Conservation (phyloP, 805 yeast genomes). For the Saccharomycopsis sp. region DNA sequence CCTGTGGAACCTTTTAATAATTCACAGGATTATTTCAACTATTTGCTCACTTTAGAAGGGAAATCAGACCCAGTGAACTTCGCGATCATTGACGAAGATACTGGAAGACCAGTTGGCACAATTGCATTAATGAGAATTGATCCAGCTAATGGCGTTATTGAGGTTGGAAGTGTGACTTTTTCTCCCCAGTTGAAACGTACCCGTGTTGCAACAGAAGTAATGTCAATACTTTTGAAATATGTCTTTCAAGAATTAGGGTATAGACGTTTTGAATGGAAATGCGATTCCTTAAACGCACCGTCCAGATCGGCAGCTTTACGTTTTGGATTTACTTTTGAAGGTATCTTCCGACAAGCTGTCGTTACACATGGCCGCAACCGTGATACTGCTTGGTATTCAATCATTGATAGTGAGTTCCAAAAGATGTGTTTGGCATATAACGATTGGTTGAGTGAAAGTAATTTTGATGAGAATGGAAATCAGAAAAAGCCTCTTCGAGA, state of each 20-base stretch:
- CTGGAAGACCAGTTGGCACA: conserved; percentile 26
- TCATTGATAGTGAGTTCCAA: conserved; percentile 29
- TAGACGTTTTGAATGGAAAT: conserved; percentile 32
- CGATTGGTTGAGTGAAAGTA: conserved; percentile 25
- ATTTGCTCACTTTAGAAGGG: conserved; percentile 2
- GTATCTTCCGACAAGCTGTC: conserved; percentile 27
- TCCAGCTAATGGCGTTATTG: conserved; percentile 26
- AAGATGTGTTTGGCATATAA: conserved; percentile 23
- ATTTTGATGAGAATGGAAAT: conserved; percentile 24
- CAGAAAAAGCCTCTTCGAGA: conserved; percentile 3
- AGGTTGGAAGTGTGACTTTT: conserved; percentile 28
- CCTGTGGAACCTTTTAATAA: conserved; percentile 3
- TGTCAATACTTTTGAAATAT: conserved; percentile 26
- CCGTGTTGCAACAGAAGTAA: conserved; percentile 29
- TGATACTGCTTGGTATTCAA: conserved; percentile 29
- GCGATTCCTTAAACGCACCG: conserved; percentile 28
- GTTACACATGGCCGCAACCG: conserved; percentile 27
- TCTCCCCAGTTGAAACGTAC: too few species aligned
- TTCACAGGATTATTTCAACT: conserved; percentile 7
- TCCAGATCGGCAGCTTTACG: conserved; percentile 29
- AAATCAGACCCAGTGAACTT: conserved; percentile 10
- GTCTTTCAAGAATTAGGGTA: conserved; percentile 27
- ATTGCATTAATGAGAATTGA: conserved; percentile 26
- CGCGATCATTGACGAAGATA: conserved; percentile 24
- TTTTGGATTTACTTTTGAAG: conserved; percentile 30